These are phyloP conservation scores for Colletotrichum tanaceti DNA, from an alignment of 2,329 filamentous ascomycete genomes.

Conservation along the genomic window DNA sequence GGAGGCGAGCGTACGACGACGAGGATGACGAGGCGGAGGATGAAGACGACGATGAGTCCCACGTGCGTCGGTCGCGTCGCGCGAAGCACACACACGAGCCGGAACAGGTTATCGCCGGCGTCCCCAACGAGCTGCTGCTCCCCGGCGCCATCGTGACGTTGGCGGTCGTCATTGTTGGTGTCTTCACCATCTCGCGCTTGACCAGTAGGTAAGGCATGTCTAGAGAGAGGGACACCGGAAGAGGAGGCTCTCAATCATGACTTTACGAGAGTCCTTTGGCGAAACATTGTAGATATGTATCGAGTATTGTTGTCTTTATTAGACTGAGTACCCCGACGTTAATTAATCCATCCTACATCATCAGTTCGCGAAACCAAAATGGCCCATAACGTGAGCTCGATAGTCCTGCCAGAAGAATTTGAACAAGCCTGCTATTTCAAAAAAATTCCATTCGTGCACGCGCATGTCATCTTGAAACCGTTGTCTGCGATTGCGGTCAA, in stretches of 20 bases:
- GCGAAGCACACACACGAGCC: conserved; percentile 58
- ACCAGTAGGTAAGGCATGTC: conserved; percentile 60
- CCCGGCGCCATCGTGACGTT: conserved; percentile 96
- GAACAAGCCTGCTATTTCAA: rapidly evolving
- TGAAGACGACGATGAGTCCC: conserved; percentile 64
- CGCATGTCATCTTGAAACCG: neutral
- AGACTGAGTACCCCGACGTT: conserved; percentile 41
- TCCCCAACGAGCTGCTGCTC: conserved; percentile 92
- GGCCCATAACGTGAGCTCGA: no score
- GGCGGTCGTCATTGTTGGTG: conserved; percentile 91
- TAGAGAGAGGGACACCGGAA: conserved; percentile 16
- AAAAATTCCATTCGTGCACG: neutral
- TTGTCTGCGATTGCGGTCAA: neutral
- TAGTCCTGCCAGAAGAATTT: no score
- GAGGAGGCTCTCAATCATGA: conserved; percentile 47
- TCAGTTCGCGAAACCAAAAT: neutral
- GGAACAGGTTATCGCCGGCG: conserved; percentile 86
- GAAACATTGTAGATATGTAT: conserved; percentile 49
- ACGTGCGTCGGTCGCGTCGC: conserved; percentile 58
- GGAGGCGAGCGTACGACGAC: conserved; percentile 59
- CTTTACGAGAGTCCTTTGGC: conserved; percentile 49
- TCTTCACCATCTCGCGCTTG: conserved; percentile 86
- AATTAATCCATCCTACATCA: conserved; percentile 38
- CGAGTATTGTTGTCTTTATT: conserved; percentile 41
- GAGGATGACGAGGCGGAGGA: conserved; percentile 70